phyloP scores from a whole-genome alignment of 1,284 basidiomycete genomes.

The Ganoderma lingzhi region DNA sequence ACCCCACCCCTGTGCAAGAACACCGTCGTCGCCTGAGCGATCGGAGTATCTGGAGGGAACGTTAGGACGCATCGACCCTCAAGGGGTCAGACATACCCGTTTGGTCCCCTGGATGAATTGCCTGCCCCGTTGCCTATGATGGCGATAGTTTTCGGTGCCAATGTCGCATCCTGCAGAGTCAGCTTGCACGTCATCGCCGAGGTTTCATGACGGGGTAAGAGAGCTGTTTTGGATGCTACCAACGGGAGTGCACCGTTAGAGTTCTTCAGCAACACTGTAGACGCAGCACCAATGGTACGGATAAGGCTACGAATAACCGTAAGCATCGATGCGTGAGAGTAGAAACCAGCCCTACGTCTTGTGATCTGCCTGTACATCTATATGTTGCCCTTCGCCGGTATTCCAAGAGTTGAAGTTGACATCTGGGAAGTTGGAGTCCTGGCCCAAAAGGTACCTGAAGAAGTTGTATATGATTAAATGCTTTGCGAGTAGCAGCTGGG shows the following conservation, averaged over 20 bases:
- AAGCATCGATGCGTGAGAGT: not conserved
- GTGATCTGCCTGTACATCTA: conserved; percentile 75
- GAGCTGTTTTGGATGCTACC: conserved; percentile 37
- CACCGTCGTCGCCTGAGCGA: conserved; percentile 59
- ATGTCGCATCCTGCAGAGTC: not conserved
- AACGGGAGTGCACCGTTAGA: conserved; percentile 61
- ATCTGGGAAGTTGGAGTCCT: conserved; percentile 65
- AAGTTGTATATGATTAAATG: not conserved
- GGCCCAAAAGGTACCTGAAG: conserved; percentile 62
- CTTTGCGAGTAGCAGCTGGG: not conserved
- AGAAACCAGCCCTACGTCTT: conserved; percentile 48
- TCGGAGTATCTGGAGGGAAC: conserved; percentile 47
- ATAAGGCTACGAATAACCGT: conserved; percentile 45
- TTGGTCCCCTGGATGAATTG: conserved; percentile 62
- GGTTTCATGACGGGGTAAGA: not conserved
- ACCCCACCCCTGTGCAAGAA: conserved; percentile 72
- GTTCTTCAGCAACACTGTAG: conserved; percentile 73
- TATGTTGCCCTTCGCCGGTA: conserved; percentile 46
- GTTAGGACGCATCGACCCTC: not conserved
- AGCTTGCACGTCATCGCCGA: not conserved
- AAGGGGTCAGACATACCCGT: conserved; percentile 47
- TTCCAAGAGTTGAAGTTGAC: conserved; percentile 50
- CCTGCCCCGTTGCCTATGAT: conserved; percentile 62
- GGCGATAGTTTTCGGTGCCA: conserved; percentile 43
- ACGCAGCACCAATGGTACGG: conserved; percentile 63